These are phyloP conservation scores for Nicotiana knightiana DNA, from an alignment of 257 asterid species.

Conservation along the genomic window DNA sequence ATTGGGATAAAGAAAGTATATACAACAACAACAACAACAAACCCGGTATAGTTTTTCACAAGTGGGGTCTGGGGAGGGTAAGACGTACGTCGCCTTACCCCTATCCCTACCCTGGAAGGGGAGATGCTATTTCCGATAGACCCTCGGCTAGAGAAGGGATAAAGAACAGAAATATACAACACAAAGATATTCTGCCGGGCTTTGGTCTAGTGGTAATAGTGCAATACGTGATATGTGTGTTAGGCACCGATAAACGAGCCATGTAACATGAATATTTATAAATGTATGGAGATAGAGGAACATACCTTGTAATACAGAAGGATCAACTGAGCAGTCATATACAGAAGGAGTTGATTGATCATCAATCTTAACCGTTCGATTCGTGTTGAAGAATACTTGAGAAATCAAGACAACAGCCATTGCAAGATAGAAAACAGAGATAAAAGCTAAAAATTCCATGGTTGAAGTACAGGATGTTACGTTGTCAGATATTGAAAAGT, in stretches of 20 bases:
- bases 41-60: too few relatives aligned
- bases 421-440: slow-evolving; percentile 17
- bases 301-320: slow-evolving; percentile 50
- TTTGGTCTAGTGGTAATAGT: background rate
- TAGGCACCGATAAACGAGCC: background rate
- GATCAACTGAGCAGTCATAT: slow-evolving; percentile 28
- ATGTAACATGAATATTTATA: background rate
- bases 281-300: background rate
- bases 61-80: too few relatives aligned
- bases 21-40: too few relatives aligned
- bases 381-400: slow-evolving; percentile 41
- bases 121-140: too few relatives aligned
- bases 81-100: too few relatives aligned
- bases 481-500: background rate
- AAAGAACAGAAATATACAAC: background rate
- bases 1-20: too few relatives aligned
- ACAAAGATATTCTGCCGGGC: background rate
- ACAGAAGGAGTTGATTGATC: slow-evolving; percentile 48
- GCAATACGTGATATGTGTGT: too few relatives aligned
- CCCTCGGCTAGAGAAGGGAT: background rate
- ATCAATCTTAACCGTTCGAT: slow-evolving; percentile 67
- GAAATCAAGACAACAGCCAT: slow-evolving; percentile 23
- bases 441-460: background rate
- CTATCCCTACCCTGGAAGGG: too few relatives aligned
- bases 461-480: background rate